These are phyloP conservation scores for Sechiopsis laciniata DNA, from an alignment of 306 rosid genomes.

Conservation along the genomic window DNA sequence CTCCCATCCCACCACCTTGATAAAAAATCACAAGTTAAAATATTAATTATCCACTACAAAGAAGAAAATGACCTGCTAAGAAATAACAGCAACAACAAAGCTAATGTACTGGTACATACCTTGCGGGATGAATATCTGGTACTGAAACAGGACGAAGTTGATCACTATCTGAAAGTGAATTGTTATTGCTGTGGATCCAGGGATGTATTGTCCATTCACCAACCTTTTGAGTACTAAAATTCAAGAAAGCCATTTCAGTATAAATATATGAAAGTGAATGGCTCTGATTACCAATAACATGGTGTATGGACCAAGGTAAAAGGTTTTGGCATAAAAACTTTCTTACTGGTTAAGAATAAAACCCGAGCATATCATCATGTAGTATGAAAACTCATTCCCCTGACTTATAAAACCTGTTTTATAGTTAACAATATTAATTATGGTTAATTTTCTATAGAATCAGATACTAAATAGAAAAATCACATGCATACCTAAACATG, in stretches of 20 bases:
- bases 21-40: neutral
- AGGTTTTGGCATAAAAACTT: constrained; percentile 4
- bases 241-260: constrained; percentile 26
- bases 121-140: constrained; percentile 97
- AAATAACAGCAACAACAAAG: neutral
- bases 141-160: constrained; percentile 78
- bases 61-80: constrained; percentile 6
- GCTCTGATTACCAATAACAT: constrained; percentile 11
- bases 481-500: constrained; percentile 58
- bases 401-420: constrained; percentile 82
- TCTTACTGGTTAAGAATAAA: constrained; percentile 93
- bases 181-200: constrained; percentile 88
- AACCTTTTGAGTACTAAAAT: constrained; percentile 46
- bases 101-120: constrained; percentile 34
- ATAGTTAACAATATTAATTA: constrained; percentile 24
- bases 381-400: constrained; percentile 97
- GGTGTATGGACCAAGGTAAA: constrained; percentile 15
- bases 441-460: neutral
- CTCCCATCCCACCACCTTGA: neutral
- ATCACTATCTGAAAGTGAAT: constrained; percentile 74
- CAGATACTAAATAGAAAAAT: neutral
- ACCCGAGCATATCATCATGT: constrained; percentile 99
- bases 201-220: constrained; percentile 93
- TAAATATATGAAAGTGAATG: constrained; percentile 12
- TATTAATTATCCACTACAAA: constrained; percentile 15